Evolutionary conservation across 2,329 filamentous ascomycete genomes (phyloP), one percentile per base, ranked within the genome.

Genomic region (Penicillium oxalicum): DNA sequence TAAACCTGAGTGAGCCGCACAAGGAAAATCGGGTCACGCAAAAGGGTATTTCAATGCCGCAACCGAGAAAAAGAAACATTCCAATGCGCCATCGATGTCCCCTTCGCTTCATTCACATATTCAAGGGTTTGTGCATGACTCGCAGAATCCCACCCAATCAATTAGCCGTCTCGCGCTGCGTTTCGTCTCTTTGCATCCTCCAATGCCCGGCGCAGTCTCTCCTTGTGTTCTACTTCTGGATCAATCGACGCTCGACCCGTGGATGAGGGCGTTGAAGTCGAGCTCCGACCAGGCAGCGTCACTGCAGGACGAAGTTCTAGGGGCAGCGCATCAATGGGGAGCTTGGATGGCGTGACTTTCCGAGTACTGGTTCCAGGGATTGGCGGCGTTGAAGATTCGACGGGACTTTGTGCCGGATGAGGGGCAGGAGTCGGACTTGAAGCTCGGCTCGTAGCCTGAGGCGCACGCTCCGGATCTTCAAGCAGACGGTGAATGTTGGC

Each of bases 101-200:
- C 18, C 18, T 18, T 18, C 18, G 18, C 18, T 18, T 18, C 18
- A 18, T 18, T 18, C 18, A 18, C 18, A 18, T 18, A 18, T 18
- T 18, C 18, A 18, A 18, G 18, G 18, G 18, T 18, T 18, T 18
- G 18, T 18, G 18, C 18, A 18, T 18, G 18, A 18, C 18, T 18
- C 18, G 18, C 18, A 18, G 18, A 18, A 18, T 11, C 2, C 8
- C 29, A 32, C 11, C 35, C 37, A 29, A 13, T 29, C 49, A 40
- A 56, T 44, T 54, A 48, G 38, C 55, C 57, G 39, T 46, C 51
- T 35, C 61, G 66, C 29, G 63, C 65, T 5, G 70, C 75, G 63
- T 81, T 80, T 52, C 78, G 70, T 63, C 68, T 72, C 66, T 79
- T 80, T 7, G 77, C 77, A 48, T 74, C 72, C 51, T 79, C 76